Evolutionary conservation across 1,284 basidiomycete species (phyloP).

Genomic region (Ganoderma boninense): DNA sequence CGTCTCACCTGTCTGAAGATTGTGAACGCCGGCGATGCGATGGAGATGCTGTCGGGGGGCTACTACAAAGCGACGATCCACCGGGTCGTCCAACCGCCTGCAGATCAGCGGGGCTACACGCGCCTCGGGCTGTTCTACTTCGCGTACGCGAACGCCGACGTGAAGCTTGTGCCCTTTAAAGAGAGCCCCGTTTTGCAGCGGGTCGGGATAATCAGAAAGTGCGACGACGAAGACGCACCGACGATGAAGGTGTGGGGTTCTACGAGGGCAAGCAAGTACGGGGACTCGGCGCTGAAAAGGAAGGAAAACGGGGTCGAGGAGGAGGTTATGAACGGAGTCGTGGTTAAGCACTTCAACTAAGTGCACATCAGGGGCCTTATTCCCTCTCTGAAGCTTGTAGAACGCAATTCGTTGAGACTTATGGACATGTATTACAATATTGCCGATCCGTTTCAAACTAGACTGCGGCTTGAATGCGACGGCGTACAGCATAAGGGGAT

Average conservation of each 20-base stretch:
- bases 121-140: constrained; percentile 66
- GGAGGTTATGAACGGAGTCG: constrained; percentile 51
- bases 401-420: neutral
- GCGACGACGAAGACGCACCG: constrained; percentile 43
- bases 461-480: too few relatives aligned
- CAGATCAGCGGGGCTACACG: constrained; percentile 54
- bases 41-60: constrained; percentile 64
- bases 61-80: constrained; percentile 48
- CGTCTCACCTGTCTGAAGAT: constrained; percentile 42
- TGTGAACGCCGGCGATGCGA: constrained; percentile 65
- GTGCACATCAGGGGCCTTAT: too few relatives aligned
- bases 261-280: constrained; percentile 45
- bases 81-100: constrained; percentile 54
- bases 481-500: too few relatives aligned
- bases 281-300: constrained; percentile 40
- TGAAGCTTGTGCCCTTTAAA: constrained; percentile 47
- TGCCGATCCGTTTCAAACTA: too few relatives aligned
- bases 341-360: constrained; percentile 55
- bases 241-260: constrained; percentile 49
- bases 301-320: constrained; percentile 51
- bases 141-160: constrained; percentile 36
- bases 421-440: neutral
- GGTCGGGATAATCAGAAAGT: constrained; percentile 42
- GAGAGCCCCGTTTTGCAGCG: constrained; percentile 51
- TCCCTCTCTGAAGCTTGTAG: neutral